A percentile compares a stretch with the other conserved stretches of the same genome.
Evolutionary conservation across 768 basidiomycete genomes (phyloP).

Genomic region (Sporobolomyces pararoseus): DNA sequence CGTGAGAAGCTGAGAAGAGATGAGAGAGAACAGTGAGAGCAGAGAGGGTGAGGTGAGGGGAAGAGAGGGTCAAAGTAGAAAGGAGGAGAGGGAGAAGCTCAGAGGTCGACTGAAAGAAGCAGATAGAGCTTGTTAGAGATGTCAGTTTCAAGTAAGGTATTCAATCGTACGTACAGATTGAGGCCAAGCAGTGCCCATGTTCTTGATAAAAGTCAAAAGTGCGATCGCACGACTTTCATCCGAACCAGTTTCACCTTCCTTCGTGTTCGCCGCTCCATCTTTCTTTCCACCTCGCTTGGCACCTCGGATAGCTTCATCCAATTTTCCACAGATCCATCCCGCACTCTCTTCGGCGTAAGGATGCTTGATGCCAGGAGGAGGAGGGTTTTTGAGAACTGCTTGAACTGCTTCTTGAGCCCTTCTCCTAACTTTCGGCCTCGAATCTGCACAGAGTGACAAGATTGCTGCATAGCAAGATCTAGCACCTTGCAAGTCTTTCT

Average conservation of each 20-base stretch:
- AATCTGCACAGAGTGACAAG: conserved; percentile 76
- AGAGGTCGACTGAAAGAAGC: conserved; percentile 62
- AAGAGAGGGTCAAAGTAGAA: conserved; percentile 76
- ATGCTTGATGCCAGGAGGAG: conserved; percentile 70
- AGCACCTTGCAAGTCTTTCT: conserved; percentile 53
- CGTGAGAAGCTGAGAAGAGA: conserved; percentile 57
- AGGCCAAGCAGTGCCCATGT: conserved; percentile 54
- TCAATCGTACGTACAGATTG: conserved; percentile 59
- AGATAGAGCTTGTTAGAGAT: conserved; percentile 2
- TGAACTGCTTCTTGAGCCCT: conserved; percentile 80
- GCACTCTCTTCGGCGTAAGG: conserved; percentile 79
- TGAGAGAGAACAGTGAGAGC: conserved; percentile 81
- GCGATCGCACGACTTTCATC: conserved; percentile 69
- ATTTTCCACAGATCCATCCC: conserved; percentile 68
- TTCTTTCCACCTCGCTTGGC: conserved; percentile 62
- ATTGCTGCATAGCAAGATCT: conserved; percentile 81
- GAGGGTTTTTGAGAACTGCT: conserved; percentile 70
- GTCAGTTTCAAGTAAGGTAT: neutral
- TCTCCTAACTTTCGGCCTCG: conserved; percentile 88
- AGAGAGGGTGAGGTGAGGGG: conserved; percentile 81
- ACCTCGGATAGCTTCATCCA: conserved; percentile 63
- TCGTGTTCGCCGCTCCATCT: conserved; percentile 54
- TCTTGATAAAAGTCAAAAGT: conserved; percentile 58
- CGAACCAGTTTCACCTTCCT: conserved; percentile 55
- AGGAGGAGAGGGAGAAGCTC: conserved; percentile 68